phyloP scores from a whole-genome alignment of 2,329 filamentous ascomycete species.

The Colletotrichum australisinense region DNA sequence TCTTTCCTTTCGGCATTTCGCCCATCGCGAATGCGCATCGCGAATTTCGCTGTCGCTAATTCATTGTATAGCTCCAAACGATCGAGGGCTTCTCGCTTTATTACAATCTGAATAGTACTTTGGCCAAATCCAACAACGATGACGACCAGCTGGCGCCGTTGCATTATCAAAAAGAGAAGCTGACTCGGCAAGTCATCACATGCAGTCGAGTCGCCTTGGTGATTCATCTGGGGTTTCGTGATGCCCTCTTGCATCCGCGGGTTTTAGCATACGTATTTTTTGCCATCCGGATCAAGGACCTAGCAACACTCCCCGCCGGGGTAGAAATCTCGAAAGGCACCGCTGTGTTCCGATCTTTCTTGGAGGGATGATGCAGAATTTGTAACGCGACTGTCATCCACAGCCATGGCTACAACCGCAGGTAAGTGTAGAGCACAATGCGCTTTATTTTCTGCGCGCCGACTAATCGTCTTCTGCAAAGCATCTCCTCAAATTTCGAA shows the following conservation, averaged over 20 bases:
- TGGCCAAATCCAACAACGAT: background rate
- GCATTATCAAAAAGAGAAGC: background rate
- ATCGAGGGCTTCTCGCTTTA: background rate
- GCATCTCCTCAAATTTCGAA: conserved; percentile 14
- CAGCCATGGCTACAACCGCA: conserved; percentile 26
- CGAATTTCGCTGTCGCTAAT: background rate
- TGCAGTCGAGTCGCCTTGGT: background rate
- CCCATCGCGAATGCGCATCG: background rate
- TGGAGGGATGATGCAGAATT: background rate
- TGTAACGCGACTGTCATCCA: background rate
- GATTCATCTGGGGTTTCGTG: background rate
- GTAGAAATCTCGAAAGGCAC: background rate
- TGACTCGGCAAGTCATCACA: conserved; percentile 6
- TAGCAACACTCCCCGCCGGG: background rate
- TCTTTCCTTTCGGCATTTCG: background rate
- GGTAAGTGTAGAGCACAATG: background rate
- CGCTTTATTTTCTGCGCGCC: background rate
- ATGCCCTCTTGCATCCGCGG: background rate
- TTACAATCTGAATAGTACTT: background rate
- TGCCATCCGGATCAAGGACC: background rate
- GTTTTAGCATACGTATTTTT: background rate
- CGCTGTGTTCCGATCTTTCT: background rate
- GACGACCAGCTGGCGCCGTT: background rate
- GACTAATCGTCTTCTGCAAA: conserved; percentile 1
- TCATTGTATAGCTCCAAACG: background rate